A percentile compares a stretch with the other conserved stretches of the same genome.
These are phyloP conservation scores for Penicillium sp. DNA, from an alignment of 2,329 filamentous ascomycete genomes.

Conservation along the genomic window DNA sequence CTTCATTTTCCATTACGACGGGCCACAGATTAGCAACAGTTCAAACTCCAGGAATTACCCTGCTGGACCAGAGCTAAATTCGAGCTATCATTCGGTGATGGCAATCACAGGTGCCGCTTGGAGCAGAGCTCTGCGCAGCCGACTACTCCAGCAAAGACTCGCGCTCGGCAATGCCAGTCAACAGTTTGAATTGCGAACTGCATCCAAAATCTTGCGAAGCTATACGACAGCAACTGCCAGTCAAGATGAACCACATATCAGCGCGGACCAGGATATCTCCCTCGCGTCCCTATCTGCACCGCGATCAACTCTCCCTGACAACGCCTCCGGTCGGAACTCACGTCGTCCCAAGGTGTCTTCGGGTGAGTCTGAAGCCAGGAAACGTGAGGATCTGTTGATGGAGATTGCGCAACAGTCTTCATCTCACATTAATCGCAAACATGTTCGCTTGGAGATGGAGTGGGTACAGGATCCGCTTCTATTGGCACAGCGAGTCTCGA, in stretches of 20 bases:
- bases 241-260: neutral
- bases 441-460: neutral
- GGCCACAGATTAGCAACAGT: neutral
- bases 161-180: neutral
- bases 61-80: neutral
- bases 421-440: neutral
- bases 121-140: constrained; percentile 24
- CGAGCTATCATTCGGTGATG: constrained; percentile 7
- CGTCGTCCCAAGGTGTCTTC: neutral
- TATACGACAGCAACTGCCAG: neutral
- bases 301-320: neutral
- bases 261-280: neutral
- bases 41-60: neutral
- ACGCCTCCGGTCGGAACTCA: neutral
- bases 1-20: neutral
- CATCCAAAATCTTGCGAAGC: neutral
- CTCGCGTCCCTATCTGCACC: neutral
- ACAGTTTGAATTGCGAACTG: neutral
- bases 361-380: neutral
- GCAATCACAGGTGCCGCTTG: constrained; percentile 14
- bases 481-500: constrained; percentile 9
- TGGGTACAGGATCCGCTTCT: constrained; percentile 1
- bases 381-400: constrained; percentile 9
- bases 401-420: constrained; percentile 6
- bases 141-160: constrained; percentile 10